Base-by-base conservation (phyloP, 176 grass and related monocot genomes). In the Olyra latifolia region DNA sequence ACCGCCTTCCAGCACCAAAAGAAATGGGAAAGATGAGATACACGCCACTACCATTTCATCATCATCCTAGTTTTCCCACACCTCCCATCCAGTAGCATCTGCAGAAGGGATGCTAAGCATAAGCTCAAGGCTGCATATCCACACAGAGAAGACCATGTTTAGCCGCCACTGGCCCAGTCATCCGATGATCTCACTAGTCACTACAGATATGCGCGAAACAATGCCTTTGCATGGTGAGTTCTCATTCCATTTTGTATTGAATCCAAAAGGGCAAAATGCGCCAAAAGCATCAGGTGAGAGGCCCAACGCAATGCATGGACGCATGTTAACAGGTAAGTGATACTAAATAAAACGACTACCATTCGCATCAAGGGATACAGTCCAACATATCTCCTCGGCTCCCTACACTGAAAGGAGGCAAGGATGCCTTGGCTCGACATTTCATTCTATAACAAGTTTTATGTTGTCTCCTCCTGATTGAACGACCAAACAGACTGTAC, bases 401-500 rank as follows among this genome's bases (percentile, higher is more conserved):
- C 45, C 79, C 54, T 87, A 55, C 58, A 75, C 56, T 22, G 6
- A 22, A 68, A 76, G 63, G 87, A 84, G 82, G 82, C 82, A 85
- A 80, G 71, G 54, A 79, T 76, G 62, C 66, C 76, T 81, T 80
- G 76, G 45, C 70, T 32, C 54, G 15, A 79, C 53, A 47, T 68
- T 75, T 75, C 42, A n/a, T 80, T 75, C 56, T 85, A 75, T 85
- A 69, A 75, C 50, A 30, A 52, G 10, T 76, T 79, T 83, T 77
- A 90, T 79, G 79, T 55, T 35, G 85, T 85, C 45, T 87, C 88
- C 43, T 81, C 85, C 83, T 92, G 59, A 92, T 92, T 80, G 78
- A 92, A 90, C 4, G 89, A 92, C 92, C 92, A 98, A 46, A 91
- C 69, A 64, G 95, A 91, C 59, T 92, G 87, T 79, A 89, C 71